phyloP scores from a whole-genome alignment of 2,329 filamentous ascomycete species.

The Colletotrichum simmondsii region DNA sequence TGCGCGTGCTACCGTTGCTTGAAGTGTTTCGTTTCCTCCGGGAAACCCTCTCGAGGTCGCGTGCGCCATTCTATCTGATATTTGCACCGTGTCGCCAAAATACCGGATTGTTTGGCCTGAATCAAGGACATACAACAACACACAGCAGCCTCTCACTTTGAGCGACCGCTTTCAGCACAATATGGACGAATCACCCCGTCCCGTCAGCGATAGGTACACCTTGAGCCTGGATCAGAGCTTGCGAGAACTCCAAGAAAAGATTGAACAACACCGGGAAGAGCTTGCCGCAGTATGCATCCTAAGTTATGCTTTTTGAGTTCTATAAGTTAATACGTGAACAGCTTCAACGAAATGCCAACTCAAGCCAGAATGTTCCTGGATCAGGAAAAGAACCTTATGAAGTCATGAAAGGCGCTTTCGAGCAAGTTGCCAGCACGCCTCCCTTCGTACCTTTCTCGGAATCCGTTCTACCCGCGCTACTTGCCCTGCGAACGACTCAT shows the following conservation, averaged over 20 bases:
- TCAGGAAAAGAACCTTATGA: slow-evolving; percentile 44
- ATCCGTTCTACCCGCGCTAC: slow-evolving; percentile 76
- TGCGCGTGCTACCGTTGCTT: slow-evolving; percentile 26
- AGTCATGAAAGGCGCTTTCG: slow-evolving; percentile 73
- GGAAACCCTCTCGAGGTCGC: slow-evolving; percentile 18
- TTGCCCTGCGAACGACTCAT: slow-evolving; percentile 76
- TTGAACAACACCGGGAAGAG: slow-evolving; percentile 64
- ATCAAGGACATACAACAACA: slow-evolving; percentile 4
- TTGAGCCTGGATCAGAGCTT: slow-evolving; percentile 74
- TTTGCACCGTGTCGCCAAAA: slow-evolving; percentile 16
- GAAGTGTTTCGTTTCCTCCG: slow-evolving; percentile 33
- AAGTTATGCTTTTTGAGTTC: not conserved
- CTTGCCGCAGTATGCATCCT: slow-evolving; percentile 44
- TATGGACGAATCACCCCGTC: slow-evolving; percentile 15
- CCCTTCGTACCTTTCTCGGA: slow-evolving; percentile 74
- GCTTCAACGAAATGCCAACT: slow-evolving; percentile 34
- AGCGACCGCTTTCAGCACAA: not conserved
- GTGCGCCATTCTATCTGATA: slow-evolving; percentile 3
- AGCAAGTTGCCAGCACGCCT: slow-evolving; percentile 68
- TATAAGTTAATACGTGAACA: slow-evolving; percentile 18
- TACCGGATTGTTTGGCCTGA: slow-evolving; percentile 24
- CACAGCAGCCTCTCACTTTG: not conserved
- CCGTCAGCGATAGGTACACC: slow-evolving; percentile 52
- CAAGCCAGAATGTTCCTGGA: slow-evolving; percentile 10
- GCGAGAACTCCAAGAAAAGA: slow-evolving; percentile 70